Conservation (phyloP, 129 eudicot genomes). For the Logfia minima region DNA sequence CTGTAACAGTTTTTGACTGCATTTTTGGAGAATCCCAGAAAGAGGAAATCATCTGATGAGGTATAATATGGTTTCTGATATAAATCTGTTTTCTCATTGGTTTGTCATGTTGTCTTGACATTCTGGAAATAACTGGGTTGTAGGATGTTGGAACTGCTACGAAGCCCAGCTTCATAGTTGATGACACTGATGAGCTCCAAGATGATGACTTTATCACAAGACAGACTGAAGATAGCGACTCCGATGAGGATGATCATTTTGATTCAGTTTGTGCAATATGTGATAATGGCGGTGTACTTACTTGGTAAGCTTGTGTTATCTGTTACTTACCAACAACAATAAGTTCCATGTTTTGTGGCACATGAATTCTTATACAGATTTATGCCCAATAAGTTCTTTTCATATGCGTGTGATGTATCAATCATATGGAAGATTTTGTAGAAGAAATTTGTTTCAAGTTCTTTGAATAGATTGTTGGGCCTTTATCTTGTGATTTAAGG, state of each 20-base stretch:
- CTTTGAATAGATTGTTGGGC: neutral
- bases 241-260: slow-evolving; percentile 52
- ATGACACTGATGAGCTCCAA: slow-evolving; percentile 44
- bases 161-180: slow-evolving; percentile 53
- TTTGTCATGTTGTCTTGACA: slow-evolving; percentile 19
- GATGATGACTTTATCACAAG: slow-evolving; percentile 38
- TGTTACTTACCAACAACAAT: neutral
- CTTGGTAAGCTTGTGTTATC: slow-evolving; percentile 35
- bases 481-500: neutral
- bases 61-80: slow-evolving; percentile 35
- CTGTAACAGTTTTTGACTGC: slow-evolving; percentile 52
- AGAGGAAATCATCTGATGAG: slow-evolving; percentile 55
- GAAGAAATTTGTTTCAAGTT: neutral
- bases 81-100: slow-evolving; percentile 15
- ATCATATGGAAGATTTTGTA: neutral
- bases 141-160: slow-evolving; percentile 45
- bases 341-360: neutral
- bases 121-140: slow-evolving; percentile 17
- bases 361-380: neutral
- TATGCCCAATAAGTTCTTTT: neutral
- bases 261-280: slow-evolving; percentile 86
- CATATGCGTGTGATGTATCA: neutral
- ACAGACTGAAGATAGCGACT: slow-evolving; percentile 47
- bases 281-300: slow-evolving; percentile 72
- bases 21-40: slow-evolving; percentile 60